These are phyloP conservation scores for Pterocarpus macrocarpus DNA, from an alignment of 306 rosid genomes.

Conservation along the genomic window DNA sequence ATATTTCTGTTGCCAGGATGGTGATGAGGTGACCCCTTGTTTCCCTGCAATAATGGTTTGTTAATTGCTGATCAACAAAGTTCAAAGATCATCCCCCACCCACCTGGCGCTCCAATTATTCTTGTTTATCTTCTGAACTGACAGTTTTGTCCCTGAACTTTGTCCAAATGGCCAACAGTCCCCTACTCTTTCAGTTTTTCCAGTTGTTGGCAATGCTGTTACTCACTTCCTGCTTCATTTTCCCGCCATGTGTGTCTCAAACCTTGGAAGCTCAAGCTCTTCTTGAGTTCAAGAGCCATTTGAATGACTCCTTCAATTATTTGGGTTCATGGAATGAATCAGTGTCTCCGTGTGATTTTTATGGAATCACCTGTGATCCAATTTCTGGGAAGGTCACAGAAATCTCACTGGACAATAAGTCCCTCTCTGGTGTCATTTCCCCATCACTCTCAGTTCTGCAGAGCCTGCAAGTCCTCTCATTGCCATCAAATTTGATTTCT, in stretches of 20 bases:
- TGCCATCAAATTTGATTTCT: constrained; percentile 69
- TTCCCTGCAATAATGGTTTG: constrained; percentile 48
- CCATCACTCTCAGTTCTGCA: constrained; percentile 64
- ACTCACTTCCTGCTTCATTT: constrained; percentile 43
- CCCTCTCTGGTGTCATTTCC: constrained; percentile 76
- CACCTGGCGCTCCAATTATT: constrained; percentile 13
- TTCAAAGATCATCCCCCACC: constrained; percentile 33
- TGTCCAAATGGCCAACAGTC: constrained; percentile 57
- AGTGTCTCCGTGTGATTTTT: constrained; percentile 68
- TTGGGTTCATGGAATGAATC: constrained; percentile 74
- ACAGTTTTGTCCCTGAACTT: constrained; percentile 55
- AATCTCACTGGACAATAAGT: constrained; percentile 67
- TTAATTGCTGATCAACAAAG: constrained; percentile 44
- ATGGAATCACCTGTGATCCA: constrained; percentile 71
- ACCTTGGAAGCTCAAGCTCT: constrained; percentile 65
- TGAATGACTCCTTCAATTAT: constrained; percentile 68
- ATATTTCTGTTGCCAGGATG: constrained; percentile 55
- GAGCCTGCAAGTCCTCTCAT: constrained; percentile 62
- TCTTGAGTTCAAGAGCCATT: constrained; percentile 71
- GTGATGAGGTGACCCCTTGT: constrained; percentile 43
- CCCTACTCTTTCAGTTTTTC: constrained; percentile 35
- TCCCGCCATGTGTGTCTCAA: constrained; percentile 63
- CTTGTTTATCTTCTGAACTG: constrained; percentile 23
- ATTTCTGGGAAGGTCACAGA: constrained; percentile 62
- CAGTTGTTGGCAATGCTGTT: constrained; percentile 42